A percentile compares a stretch with the other conserved stretches of the same genome.
These are phyloP conservation scores for Blastocystis sp. DNA, from an alignment of 352 stramenopile species.

Conservation along the genomic window DNA sequence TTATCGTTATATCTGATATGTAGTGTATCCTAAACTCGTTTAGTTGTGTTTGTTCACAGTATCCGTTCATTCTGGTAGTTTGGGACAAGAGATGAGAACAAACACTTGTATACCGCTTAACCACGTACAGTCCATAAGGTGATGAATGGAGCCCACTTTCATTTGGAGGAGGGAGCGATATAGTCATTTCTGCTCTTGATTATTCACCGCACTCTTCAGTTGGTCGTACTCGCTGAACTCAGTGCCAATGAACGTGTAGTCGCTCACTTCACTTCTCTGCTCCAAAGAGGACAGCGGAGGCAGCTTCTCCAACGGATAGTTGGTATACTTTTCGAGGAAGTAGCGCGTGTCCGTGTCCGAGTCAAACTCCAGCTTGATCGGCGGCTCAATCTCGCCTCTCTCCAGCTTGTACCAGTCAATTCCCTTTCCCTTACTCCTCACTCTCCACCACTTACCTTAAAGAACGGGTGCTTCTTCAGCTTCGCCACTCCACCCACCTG, in stretches of 20 bases:
- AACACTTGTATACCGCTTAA: background rate
- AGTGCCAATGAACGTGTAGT: slow-evolving; percentile 38
- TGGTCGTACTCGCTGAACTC: background rate
- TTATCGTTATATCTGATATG: background rate
- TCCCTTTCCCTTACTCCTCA: slow-evolving; percentile 74
- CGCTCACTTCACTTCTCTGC: background rate
- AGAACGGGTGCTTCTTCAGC: slow-evolving; percentile 93
- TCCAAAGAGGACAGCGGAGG: background rate
- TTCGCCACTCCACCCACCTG: slow-evolving; percentile 92
- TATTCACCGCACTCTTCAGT: background rate
- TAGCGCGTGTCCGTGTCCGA: slow-evolving; percentile 88
- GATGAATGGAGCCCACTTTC: background rate
- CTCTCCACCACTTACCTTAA: slow-evolving; percentile 77
- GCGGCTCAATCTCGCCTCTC: slow-evolving; percentile 86
- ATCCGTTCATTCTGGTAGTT: background rate
- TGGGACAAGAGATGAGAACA: too few species aligned
- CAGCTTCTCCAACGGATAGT: slow-evolving; percentile 33
- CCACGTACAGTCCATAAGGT: background rate
- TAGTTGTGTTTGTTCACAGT: slow-evolving; percentile 19
- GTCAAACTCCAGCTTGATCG: slow-evolving; percentile 85
- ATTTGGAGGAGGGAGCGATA: background rate
- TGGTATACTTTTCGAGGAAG: slow-evolving; percentile 89
- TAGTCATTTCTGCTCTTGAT: background rate
- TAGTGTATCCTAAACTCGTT: slow-evolving; percentile 68
- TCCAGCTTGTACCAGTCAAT: slow-evolving; percentile 92